Percentiles rank a stretch among this genome's conserved stretches.
These are phyloP conservation scores for Penicillium hordei DNA, from an alignment of 2,329 filamentous ascomycete species.

Conservation along the genomic window DNA sequence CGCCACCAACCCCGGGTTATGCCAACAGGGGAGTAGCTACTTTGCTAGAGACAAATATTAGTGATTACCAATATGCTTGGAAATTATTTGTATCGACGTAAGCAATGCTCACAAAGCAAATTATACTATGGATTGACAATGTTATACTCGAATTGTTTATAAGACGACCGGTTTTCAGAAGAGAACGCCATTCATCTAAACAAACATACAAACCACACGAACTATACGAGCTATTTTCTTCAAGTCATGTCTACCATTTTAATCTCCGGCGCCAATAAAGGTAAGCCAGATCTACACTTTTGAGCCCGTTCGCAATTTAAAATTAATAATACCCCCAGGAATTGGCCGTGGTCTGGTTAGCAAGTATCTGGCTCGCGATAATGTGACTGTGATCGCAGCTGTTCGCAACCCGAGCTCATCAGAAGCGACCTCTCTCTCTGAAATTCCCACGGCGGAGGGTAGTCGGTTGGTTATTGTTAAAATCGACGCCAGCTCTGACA, in stretches of 20 bases:
- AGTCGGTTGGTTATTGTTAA: neutral
- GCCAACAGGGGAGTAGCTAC: too few relatives aligned
- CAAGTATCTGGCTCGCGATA: neutral
- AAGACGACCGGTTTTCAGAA: neutral
- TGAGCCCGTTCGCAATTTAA: neutral
- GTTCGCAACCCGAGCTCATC: constrained; percentile 5
- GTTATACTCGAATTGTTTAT: too few relatives aligned
- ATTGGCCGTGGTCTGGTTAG: neutral
- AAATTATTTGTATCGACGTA: too few relatives aligned
- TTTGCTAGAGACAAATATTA: too few relatives aligned
- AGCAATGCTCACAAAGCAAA: too few relatives aligned
- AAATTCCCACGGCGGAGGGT: neutral
- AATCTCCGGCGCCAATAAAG: constrained; percentile 1
- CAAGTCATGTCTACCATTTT: neutral
- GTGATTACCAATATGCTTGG: too few relatives aligned
- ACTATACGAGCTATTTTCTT: neutral
- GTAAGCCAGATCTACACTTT: neutral
- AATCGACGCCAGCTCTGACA: neutral
- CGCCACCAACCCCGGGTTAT: too few relatives aligned
- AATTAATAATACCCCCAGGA: neutral
- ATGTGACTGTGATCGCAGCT: neutral
- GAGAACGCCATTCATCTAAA: neutral
- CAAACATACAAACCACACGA: neutral
- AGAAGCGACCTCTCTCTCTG: neutral
- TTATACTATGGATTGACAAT: too few relatives aligned